phyloP scores from a whole-genome alignment of 176 grass and related monocot genomes.

The Triticum aestivum region DNA sequence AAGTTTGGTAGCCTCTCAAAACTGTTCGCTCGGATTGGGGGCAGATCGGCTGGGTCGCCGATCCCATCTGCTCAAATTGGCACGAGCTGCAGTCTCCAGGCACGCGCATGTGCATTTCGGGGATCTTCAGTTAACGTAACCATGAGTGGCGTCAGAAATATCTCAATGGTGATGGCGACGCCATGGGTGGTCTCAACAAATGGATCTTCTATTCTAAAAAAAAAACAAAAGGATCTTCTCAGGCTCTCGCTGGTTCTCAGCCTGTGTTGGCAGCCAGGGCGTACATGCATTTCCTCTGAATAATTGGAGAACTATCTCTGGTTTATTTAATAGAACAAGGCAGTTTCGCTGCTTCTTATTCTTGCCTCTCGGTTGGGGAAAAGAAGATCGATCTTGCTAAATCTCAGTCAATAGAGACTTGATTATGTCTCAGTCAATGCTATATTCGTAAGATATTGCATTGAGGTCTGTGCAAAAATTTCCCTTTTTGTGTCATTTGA shows the following conservation, averaged over 20 bases:
- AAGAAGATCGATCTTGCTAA: too few relatives aligned
- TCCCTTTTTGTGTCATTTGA: too few relatives aligned
- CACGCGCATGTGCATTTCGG: not conserved
- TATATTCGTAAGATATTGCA: too few relatives aligned
- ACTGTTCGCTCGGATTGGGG: not conserved
- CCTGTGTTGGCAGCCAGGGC: not conserved
- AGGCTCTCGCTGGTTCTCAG: not conserved
- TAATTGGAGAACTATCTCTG: too few relatives aligned
- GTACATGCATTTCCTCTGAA: too few relatives aligned
- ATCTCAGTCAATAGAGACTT: too few relatives aligned
- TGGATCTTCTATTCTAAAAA: not conserved
- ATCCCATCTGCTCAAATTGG: conserved; percentile 17
- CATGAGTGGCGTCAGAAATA: not conserved
- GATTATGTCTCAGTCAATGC: too few relatives aligned
- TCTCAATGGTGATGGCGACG: not conserved
- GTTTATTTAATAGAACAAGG: too few relatives aligned
- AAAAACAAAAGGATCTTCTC: too few relatives aligned
- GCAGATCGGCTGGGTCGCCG: not conserved
- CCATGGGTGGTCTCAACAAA: not conserved
- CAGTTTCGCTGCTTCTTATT: too few relatives aligned
- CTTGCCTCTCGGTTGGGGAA: too few relatives aligned
- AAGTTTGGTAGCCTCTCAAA: conserved; percentile 54
- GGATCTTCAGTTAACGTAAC: not conserved
- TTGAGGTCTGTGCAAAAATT: too few relatives aligned
- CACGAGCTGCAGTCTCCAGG: not conserved